Base-by-base conservation (phyloP, 2,329 filamentous ascomycete genomes). In the Lasiodiplodia sp. region DNA sequence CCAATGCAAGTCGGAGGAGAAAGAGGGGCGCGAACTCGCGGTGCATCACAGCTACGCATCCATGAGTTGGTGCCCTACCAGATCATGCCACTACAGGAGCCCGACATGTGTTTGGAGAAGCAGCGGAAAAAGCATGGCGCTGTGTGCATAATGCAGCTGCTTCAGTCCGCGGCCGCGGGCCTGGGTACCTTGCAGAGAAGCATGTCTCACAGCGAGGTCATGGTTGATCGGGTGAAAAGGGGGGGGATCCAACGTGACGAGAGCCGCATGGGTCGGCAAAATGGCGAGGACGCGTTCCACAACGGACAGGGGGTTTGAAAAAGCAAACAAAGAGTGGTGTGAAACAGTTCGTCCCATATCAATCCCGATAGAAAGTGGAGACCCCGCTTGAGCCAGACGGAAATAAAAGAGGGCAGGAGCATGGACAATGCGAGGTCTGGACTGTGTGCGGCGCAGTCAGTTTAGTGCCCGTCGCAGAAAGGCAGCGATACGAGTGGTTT, bases 401-500 rank as follows among this genome's bases (percentile, higher is more conserved):
- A 52, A 37, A 52, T 64, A 52, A 47, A 51, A 18, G 31, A 21
- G 40, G 23, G 23, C 23, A 23, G 23, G 23, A 37, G n/a, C n/a
- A n/a, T 8, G 12, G 58, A 7, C 10, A 40, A 34, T n/a, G 31
- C 38, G 60, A 64, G 60, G 47, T 52, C 60, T 64, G 31, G 60
- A 64, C 31, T 34, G 31, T 10, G 31, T 34, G 31, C 31, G 31
- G 31, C 31, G 31, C 31, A 34, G 31, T 34, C 31, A 10, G 31
- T 52, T 57, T 37, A 52, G 40, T 63, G 58, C 58, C 58, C 25
- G 58, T 34, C 58, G n/a, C 4, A 44, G 51, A 37, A 31, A 44
- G 51, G 40, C 4, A 7, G 40, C 58, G 58, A 51, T 63, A 63
- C 58, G 60, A 64, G 18, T 52, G 60, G 44, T 64, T 47, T 31